Conservation (phyloP, 768 basidiomycete genomes). For the Tulasnella sp. region DNA sequence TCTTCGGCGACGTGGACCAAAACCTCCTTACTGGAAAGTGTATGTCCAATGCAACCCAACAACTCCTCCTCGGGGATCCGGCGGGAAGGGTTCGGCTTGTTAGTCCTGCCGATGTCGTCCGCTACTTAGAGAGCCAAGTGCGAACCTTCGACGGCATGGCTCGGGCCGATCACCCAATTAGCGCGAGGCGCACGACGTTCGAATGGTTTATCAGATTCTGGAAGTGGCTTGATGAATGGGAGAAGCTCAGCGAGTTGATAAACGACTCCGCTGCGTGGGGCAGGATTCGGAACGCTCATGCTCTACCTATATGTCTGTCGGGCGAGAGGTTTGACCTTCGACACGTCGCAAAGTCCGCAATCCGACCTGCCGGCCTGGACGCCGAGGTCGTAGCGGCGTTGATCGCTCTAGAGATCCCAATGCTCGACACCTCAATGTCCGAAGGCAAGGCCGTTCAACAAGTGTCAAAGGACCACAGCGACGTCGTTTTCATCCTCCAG, state of each 20-base stretch:
- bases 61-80: background rate
- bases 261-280: background rate
- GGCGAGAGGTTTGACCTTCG: background rate
- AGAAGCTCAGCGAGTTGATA: background rate
- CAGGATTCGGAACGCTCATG: background rate
- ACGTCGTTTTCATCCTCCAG: background rate
- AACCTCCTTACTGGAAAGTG: background rate
- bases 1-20: background rate
- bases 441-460: background rate
- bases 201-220: conserved; percentile 39
- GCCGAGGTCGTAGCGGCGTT: background rate
- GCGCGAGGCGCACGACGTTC: conserved; percentile 24
- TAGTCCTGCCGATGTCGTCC: background rate
- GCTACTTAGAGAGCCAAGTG: background rate
- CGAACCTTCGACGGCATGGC: too few relatives aligned
- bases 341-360: background rate
- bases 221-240: conserved; percentile 36
- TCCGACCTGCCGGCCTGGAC: background rate
- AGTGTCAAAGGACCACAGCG: background rate
- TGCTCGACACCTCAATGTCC: background rate
- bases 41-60: background rate
- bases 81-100: background rate
- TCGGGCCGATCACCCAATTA: background rate
- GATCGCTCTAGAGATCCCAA: background rate
- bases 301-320: background rate